Evolutionary conservation across 2,329 filamentous ascomycete genomes (phyloP).

Genomic region (Coniella lustricola): DNA sequence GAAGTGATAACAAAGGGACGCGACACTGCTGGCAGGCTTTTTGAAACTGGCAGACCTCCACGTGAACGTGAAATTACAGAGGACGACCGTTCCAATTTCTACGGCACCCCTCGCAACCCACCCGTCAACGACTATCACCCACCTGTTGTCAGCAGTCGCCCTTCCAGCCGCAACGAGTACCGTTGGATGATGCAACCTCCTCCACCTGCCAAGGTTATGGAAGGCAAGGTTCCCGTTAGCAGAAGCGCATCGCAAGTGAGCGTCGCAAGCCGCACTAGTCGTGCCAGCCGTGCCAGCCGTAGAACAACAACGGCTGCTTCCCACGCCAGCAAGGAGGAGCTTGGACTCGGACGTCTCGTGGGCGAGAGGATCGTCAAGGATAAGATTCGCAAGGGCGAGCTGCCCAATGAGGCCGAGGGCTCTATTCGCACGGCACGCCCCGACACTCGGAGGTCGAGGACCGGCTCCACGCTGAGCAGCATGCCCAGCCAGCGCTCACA

Average conservation of each 20-base stretch:
- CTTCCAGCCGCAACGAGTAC: slow-evolving; percentile 61
- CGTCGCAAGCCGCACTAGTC: slow-evolving; percentile 34
- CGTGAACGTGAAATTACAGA: slow-evolving; percentile 46
- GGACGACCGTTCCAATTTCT: slow-evolving; percentile 50
- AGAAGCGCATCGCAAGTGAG: slow-evolving; percentile 53
- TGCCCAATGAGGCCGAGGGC: slow-evolving; percentile 21
- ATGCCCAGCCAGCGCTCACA: slow-evolving; percentile 21
- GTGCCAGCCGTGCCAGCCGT: too few species aligned
- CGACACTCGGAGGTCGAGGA: slow-evolving; percentile 18
- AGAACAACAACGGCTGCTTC: slow-evolving; percentile 26
- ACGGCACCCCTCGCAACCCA: slow-evolving; percentile 54
- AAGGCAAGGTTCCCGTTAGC: slow-evolving; percentile 68
- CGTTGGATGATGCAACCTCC: slow-evolving; percentile 92
- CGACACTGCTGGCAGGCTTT: slow-evolving; percentile 45
- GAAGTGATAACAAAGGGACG: slow-evolving; percentile 54
- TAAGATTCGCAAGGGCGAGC: slow-evolving; percentile 37
- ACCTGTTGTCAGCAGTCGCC: slow-evolving; percentile 72
- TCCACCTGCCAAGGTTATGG: slow-evolving; percentile 85
- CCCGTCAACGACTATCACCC: slow-evolving; percentile 83
- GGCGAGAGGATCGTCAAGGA: slow-evolving; percentile 40
- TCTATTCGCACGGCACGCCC: slow-evolving; percentile 18
- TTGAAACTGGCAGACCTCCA: slow-evolving; percentile 42
- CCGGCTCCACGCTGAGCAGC: slow-evolving; percentile 20
- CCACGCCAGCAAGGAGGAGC: slow-evolving; percentile 28
- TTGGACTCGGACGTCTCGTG: slow-evolving; percentile 35